Evolutionary conservation across 2,329 filamentous ascomycete genomes (phyloP).

Genomic region (Pyricularia grisea): DNA sequence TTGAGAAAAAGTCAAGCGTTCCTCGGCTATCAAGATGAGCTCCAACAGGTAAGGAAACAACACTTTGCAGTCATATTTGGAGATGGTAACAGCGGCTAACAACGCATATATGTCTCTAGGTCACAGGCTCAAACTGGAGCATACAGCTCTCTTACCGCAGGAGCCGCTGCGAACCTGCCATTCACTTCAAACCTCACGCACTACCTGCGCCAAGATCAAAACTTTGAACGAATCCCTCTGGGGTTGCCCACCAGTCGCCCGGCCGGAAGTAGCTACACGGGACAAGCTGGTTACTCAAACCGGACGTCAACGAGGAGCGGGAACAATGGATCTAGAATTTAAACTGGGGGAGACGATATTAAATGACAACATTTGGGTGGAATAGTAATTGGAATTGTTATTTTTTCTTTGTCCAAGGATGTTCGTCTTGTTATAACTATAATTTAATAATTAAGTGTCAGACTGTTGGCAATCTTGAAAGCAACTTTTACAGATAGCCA

Average conservation of each 20-base stretch:
- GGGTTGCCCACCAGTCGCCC: neutral
- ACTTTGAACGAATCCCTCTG: slow-evolving; percentile 3
- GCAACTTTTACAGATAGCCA: too few species aligned
- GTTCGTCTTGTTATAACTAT: neutral
- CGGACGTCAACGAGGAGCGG: neutral
- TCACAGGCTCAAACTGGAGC: neutral
- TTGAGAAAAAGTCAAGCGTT: too few species aligned
- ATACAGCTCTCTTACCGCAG: neutral
- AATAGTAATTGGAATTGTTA: neutral
- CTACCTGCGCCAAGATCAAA: slow-evolving; percentile 1
- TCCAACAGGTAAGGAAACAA: neutral
- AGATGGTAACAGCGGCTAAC: neutral
- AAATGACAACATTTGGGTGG: neutral
- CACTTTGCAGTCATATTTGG: neutral
- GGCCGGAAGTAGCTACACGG: neutral
- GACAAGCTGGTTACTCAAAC: neutral
- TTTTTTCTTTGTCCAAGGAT: neutral
- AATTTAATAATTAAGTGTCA: neutral
- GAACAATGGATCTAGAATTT: neutral
- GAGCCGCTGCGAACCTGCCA: neutral
- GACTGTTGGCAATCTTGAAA: neutral
- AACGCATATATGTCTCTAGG: neutral
- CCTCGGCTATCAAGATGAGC: neutral
- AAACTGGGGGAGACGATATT: neutral
- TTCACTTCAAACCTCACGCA: slow-evolving; percentile 1